Evolutionary conservation across 257 asterid species (phyloP), one percentile per base, ranked within the genome.

Genomic region (Coffea canephora): DNA sequence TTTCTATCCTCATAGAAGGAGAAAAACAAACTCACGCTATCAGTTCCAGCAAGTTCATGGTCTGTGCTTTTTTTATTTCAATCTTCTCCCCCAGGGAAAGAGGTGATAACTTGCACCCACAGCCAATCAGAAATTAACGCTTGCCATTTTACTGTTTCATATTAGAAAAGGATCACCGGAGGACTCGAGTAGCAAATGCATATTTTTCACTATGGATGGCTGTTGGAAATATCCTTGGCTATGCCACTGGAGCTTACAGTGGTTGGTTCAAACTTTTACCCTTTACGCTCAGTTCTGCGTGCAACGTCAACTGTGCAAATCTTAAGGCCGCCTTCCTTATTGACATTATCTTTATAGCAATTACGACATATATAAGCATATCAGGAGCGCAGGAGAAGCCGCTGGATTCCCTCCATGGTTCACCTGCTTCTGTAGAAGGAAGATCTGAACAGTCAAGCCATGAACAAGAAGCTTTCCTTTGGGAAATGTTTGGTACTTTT

Each of bases 141-240:
- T 57, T 79, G 68, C 69, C 31, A 54, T 66, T 74, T 68, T 59
- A 67, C 54, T 80, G 8, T 81, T 68, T 83, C 36, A 71, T 81
- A 81, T 76, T 85, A 94, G 97, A 86, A 57, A 91, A 90, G 87
- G 98, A 94, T 83, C 90, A 85, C 73, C 85, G 98, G 86, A 89
- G 97, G 89, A 91, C 89, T 48, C 91, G 97, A 41, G 93, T 94
- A 66, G 97, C 97, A 70, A 91, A 92, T 87, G 92, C 97, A 6
- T 94, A 94, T 79, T 92, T 89, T 85, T 94, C 96, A 25, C 77
- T 92, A 65, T 88, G 89, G 85, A 92, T 92, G 97, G 98, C 98
- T 21, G 87, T 92, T 52, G 97, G 98, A 69, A 94, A 92, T 82
- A 75, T 94, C 75, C 93, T 94, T 67, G 98, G 98, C 46, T 94